Conservation (phyloP, 2,329 filamentous ascomycete genomes). For the Arachnomyces sp. region DNA sequence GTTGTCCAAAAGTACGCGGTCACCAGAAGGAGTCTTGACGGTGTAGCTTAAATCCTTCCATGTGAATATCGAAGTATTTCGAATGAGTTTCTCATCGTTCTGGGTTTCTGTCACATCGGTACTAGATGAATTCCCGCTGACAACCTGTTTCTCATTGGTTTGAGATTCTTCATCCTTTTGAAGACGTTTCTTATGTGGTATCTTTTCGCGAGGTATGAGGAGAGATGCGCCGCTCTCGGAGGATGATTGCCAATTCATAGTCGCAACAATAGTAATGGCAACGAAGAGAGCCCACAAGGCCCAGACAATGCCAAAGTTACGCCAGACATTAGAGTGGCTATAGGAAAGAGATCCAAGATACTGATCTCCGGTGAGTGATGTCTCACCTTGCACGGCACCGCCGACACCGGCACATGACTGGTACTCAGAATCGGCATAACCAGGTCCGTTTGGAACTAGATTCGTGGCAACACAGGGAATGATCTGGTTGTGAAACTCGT, state of each 20-base stretch:
- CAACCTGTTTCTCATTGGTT: slow-evolving; percentile 16
- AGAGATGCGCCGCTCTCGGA: slow-evolving; percentile 48
- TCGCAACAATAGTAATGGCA: slow-evolving; percentile 51
- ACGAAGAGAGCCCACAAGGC: slow-evolving; percentile 57
- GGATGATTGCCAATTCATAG: slow-evolving; percentile 48
- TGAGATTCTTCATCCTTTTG: slow-evolving; percentile 46
- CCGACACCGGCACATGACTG: slow-evolving; percentile 50
- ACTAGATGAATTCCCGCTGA: slow-evolving; percentile 7
- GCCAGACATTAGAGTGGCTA: slow-evolving; percentile 47
- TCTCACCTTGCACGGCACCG: slow-evolving; percentile 46
- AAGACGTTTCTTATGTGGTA: slow-evolving; percentile 29
- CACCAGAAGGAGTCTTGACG: slow-evolving; percentile 52
- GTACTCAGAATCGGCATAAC: slow-evolving; percentile 14
- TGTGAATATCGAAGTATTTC: slow-evolving; percentile 63
- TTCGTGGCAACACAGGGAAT: slow-evolving; percentile 12
- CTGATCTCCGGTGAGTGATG: slow-evolving; percentile 48
- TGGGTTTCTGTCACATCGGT: slow-evolving; percentile 15
- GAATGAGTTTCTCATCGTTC: slow-evolving; percentile 42
- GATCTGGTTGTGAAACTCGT: slow-evolving; percentile 12
- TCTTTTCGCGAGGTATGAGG: slow-evolving; percentile 56
- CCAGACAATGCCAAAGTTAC: slow-evolving; percentile 57
- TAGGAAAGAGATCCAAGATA: slow-evolving; percentile 53
- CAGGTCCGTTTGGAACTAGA: slow-evolving; percentile 8
- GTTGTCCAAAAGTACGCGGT: slow-evolving; percentile 54
- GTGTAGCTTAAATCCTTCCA: slow-evolving; percentile 68